Base-by-base conservation (phyloP, 2,329 filamentous ascomycete genomes). In the Alternaria arbusti region DNA sequence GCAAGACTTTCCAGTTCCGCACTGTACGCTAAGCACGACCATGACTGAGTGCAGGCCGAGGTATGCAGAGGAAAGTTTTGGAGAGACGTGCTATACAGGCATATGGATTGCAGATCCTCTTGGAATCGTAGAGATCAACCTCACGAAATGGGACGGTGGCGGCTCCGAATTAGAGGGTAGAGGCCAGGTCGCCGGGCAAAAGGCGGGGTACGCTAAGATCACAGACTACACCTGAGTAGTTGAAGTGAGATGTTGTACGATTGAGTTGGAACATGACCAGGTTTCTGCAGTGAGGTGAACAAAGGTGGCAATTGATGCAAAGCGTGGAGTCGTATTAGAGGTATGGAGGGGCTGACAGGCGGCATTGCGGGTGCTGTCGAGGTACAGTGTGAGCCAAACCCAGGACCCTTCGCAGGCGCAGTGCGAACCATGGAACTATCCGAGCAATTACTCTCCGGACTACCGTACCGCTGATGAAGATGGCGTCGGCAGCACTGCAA, bases 381-480 rank as follows among this genome's bases (percentile, higher is more conserved):
- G 28, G 17, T 32, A 36, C 32, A 59, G 17, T 40, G 36, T 50
- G 49, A 59, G 47, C 43, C 17, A 49, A 59, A 25, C 54, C 46
- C 63, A 57, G 51, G 50, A 65, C 57, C 58, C 61, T 51, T 59
- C 57, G 45, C 30, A 22, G 23, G 44, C 65, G 59, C 59, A 67
- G 47, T 56, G 54, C 44, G 30, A 50, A 36, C 47, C 26, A 63
- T 66, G 62, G 47, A 57, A 61, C 68, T 61, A 59, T 59, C 61
- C 50, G 57, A 32, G 47, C 61, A 68, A 66, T 70, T 65, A 51
- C 46, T 36, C 25, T 62, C 47, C 50, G 20, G 40, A 28, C 25
- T 36, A 20, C 23, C 59, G 50, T 63, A 69, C 63, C 60, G 61
- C 61, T 66, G 65, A 68, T 61, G 54, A 61, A 62, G n/a, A 40